Conservation (phyloP, 1,284 basidiomycete genomes). For the Irpex sp. region DNA sequence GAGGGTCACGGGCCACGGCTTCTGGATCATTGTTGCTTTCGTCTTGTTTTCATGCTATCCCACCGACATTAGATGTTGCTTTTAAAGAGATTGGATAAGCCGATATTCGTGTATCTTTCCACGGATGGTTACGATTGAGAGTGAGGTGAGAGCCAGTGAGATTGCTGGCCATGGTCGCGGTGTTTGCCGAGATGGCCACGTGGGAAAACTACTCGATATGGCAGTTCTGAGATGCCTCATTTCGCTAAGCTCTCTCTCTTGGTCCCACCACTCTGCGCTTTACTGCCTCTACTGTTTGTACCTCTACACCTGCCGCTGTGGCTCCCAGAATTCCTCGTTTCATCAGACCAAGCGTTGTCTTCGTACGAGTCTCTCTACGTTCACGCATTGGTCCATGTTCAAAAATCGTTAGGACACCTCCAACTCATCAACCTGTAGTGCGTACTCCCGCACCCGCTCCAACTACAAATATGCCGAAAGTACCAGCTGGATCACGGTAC, state of each 20-base stretch:
- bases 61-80: neutral
- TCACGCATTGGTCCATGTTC: neutral
- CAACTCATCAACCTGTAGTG: neutral
- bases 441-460: neutral
- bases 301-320: neutral
- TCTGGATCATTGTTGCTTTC: neutral
- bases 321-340: neutral
- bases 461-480: slow-evolving; percentile 17
- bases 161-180: neutral
- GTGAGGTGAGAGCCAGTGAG: neutral
- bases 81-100: neutral
- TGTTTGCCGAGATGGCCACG: too few species aligned
- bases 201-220: too few species aligned
- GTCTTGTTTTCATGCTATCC: neutral
- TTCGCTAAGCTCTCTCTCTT: too few species aligned
- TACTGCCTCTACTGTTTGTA: neutral
- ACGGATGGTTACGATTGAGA: neutral
- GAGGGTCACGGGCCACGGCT: neutral
- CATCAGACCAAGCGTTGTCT: neutral
- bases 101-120: neutral
- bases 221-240: too few species aligned
- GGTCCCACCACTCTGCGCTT: too few species aligned
- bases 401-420: neutral
- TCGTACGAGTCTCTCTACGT: neutral
- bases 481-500: slow-evolving; percentile 13